phyloP scores from a whole-genome alignment of 176 grass and related monocot genomes.

The Triticum urartu region DNA sequence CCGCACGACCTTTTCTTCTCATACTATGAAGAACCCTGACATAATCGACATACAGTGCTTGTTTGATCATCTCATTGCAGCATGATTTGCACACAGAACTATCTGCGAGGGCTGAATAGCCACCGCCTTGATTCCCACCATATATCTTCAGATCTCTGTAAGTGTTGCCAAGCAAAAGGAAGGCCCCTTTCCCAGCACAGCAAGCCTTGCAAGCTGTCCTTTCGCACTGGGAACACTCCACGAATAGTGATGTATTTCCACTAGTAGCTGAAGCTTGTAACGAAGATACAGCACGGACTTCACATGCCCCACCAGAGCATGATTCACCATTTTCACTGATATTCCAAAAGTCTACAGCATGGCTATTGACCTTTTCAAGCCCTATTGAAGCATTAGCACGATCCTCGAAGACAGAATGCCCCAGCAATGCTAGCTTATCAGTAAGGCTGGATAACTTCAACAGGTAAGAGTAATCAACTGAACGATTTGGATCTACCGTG shows the following conservation, averaged over 20 bases:
- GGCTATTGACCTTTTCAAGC: conserved; percentile 46
- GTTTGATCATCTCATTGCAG: conserved; percentile 68
- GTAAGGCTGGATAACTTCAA: conserved; percentile 69
- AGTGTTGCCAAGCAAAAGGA: conserved; percentile 71
- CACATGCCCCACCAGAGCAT: conserved; percentile 70
- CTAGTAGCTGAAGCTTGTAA: conserved; percentile 41
- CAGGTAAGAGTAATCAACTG: conserved; percentile 79
- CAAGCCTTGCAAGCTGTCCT: conserved; percentile 83
- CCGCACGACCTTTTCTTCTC: conserved; percentile 60
- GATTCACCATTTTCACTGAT: conserved; percentile 72
- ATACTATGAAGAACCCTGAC: conserved; percentile 76
- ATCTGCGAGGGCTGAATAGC: conserved; percentile 66
- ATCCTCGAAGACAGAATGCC: conserved; percentile 85
- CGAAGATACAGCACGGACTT: conserved; percentile 54
- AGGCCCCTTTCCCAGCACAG: conserved; percentile 93
- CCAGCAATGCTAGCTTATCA: conserved; percentile 78
- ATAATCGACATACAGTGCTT: conserved; percentile 87
- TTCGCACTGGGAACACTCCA: conserved; percentile 75
- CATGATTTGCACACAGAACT: conserved; percentile 87
- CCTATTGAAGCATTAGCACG: conserved; percentile 77
- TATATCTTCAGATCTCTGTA: conserved; percentile 84
- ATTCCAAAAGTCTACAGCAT: conserved; percentile 89
- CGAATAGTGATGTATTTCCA: conserved; percentile 40
- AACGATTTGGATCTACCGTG: conserved; percentile 82
- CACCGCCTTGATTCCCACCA: conserved; percentile 61